Evolutionary conservation across 192 early-diverging fungal species (phyloP).

Genomic region (Oehlia diaphana): DNA sequence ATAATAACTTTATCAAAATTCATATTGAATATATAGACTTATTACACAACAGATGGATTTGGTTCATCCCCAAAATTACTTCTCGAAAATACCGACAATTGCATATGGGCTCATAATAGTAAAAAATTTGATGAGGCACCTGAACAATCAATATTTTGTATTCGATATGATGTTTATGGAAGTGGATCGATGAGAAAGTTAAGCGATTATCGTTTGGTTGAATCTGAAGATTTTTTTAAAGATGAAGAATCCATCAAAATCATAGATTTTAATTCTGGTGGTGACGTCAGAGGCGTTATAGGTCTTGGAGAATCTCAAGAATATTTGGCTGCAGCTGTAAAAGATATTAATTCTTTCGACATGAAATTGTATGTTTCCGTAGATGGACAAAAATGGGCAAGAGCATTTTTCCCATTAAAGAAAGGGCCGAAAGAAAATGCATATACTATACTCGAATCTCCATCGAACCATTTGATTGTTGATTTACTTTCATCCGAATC

Average conservation of each 20-base stretch:
- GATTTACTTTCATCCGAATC: slow-evolving; percentile 60
- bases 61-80: slow-evolving; percentile 52
- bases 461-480: slow-evolving; percentile 69
- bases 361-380: slow-evolving; percentile 35
- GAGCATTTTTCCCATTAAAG: slow-evolving; percentile 50
- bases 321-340: slow-evolving; percentile 72
- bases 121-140: slow-evolving; percentile 61
- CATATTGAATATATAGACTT: slow-evolving; percentile 38
- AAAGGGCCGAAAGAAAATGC: slow-evolving; percentile 60
- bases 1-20: neutral
- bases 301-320: slow-evolving; percentile 69
- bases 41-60: slow-evolving; percentile 74
- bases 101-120: slow-evolving; percentile 72
- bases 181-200: slow-evolving; percentile 30
- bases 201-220: slow-evolving; percentile 59
- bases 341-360: slow-evolving; percentile 37
- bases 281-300: slow-evolving; percentile 65
- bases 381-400: slow-evolving; percentile 42
- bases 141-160: slow-evolving; percentile 72
- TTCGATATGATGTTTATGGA: slow-evolving; percentile 43
- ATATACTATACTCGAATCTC: slow-evolving; percentile 87
- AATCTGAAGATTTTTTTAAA: slow-evolving; percentile 75
- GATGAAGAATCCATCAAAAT: slow-evolving; percentile 46
- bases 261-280: slow-evolving; percentile 52
- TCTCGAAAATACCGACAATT: slow-evolving; percentile 59